Evolutionary conservation across 169 alveolate genomes (phyloP), one percentile per base, ranked within the genome.

Genomic region (Cryptosporidium baileyi): DNA sequence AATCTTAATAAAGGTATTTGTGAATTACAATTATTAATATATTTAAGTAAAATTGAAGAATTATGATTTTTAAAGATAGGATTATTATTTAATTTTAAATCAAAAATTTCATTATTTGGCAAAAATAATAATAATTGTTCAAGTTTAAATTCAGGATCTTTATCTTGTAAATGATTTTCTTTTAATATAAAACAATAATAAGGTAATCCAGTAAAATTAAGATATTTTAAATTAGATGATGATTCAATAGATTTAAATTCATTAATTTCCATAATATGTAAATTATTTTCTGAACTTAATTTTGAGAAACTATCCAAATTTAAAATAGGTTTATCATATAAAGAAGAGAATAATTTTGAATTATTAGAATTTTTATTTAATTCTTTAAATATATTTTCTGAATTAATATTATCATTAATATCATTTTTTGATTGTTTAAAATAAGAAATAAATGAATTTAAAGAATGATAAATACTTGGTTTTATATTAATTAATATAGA

Each of bases 161-260:
- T 28, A 3, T 45, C 63, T 65, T 47, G 22, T 22, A 15, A 15
- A 2, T 26, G 6, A 8, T 63, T 28, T 1, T 47, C 65, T 22
- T 13, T 54, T 43, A 74, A 19, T 1, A 9, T 54, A 74, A 74
- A 74, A 34, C 61, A 34, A 22, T 74, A 74, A 38, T 54, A 74
- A 1, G 85, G 85, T 7, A 52, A 57, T 15, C 85, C 85, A 3
- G 85, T 74, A 8, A 74, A 45, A 57, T 74, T 74, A 3, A 74
- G 11, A 22, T 54, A 74, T 41, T 40, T 74, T 11, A 74, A 26
- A 6, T 34, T 30, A 3, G 24, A 28, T n/a, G 9, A 22, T 8
- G 9, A 7, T 9, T 43, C 11, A 43, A 13, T 17, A n/a, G 6
- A n/a, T 47, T 11, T 47, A 0, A 47, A 47, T 4, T 9, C 19